A percentile compares a stretch with the other conserved stretches of the same genome.
phyloP scores from a whole-genome alignment of 768 basidiomycete species.

The Psilocybe tampanensis region DNA sequence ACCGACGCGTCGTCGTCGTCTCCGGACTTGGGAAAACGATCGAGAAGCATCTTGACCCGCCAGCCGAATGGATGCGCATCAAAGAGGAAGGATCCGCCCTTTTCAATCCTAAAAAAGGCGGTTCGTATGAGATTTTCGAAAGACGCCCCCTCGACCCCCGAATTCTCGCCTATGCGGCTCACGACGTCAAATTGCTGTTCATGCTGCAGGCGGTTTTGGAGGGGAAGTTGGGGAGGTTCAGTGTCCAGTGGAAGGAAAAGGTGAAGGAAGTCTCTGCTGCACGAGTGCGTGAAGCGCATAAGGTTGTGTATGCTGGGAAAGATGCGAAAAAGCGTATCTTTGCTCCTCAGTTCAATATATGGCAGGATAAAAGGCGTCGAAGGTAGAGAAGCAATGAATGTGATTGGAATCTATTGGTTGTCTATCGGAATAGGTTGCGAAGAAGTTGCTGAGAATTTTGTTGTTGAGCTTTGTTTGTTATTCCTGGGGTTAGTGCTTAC shows the following conservation, averaged over 20 bases:
- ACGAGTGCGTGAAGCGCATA: slow-evolving; percentile 18
- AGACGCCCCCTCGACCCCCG: slow-evolving; percentile 25
- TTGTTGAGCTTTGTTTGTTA: too few relatives aligned
- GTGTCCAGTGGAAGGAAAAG: slow-evolving; percentile 11
- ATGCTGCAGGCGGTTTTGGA: slow-evolving; percentile 20
- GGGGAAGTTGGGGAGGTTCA: slow-evolving; percentile 8
- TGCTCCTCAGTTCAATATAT: slow-evolving; percentile 11
- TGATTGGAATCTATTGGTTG: too few relatives aligned
- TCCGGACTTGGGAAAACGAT: slow-evolving; percentile 10
- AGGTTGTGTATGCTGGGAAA: slow-evolving; percentile 2
- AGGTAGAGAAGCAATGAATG: too few relatives aligned
- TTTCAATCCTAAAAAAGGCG: slow-evolving; percentile 32
- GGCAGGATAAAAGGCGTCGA: too few relatives aligned
- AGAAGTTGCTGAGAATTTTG: too few relatives aligned
- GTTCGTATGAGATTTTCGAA: slow-evolving; percentile 28
- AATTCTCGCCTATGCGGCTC: slow-evolving; percentile 28
- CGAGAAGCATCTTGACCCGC: slow-evolving; percentile 24
- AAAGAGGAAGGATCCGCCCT: slow-evolving; percentile 33
- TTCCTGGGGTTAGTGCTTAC: too few relatives aligned
- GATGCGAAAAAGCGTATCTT: slow-evolving; percentile 16
- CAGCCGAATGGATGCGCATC: slow-evolving; percentile 24
- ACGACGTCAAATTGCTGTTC: slow-evolving; percentile 31
- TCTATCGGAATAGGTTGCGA: too few relatives aligned
- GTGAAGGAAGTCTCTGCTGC: slow-evolving; percentile 9
- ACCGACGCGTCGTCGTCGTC: slow-evolving; percentile 12